Conservation (phyloP, 148 eudicot genomes). For the Spergularia bocconei region DNA sequence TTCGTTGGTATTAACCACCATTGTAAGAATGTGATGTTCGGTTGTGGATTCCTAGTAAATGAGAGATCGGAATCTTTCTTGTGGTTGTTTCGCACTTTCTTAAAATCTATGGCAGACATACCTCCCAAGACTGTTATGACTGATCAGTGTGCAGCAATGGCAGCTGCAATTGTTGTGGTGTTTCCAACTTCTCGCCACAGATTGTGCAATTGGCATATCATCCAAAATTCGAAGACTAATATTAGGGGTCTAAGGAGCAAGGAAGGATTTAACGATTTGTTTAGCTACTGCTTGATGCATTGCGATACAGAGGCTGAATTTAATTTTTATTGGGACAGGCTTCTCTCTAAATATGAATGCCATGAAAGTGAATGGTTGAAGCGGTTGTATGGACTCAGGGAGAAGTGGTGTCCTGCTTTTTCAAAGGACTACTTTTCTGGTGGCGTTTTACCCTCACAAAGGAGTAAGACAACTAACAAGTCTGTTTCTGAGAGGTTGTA, state of each 20-base stretch:
- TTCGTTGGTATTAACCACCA: neutral
- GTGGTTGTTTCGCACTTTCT: neutral
- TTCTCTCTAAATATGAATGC: neutral
- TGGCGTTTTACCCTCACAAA: neutral
- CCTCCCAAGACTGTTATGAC: neutral
- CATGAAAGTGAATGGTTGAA: neutral
- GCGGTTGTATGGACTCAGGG: neutral
- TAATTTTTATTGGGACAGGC: neutral
- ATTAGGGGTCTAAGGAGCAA: neutral
- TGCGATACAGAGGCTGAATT: neutral
- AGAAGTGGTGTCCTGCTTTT: neutral
- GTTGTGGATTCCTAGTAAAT: neutral
- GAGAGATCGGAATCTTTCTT: neutral
- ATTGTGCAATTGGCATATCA: neutral
- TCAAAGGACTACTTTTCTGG: neutral
- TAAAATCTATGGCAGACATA: too few relatives aligned
- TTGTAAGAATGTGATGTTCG: neutral
- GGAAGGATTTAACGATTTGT: neutral
- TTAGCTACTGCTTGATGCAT: neutral
- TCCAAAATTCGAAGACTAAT: neutral
- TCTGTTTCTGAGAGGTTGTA: neutral
- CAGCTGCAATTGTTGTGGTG: neutral
- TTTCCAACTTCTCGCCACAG: neutral
- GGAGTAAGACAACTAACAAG: slow-evolving; percentile 2
- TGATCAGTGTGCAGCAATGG: neutral